phyloP scores from a whole-genome alignment of 371 early-diverging fungal species.

The Mucor irregularis region DNA sequence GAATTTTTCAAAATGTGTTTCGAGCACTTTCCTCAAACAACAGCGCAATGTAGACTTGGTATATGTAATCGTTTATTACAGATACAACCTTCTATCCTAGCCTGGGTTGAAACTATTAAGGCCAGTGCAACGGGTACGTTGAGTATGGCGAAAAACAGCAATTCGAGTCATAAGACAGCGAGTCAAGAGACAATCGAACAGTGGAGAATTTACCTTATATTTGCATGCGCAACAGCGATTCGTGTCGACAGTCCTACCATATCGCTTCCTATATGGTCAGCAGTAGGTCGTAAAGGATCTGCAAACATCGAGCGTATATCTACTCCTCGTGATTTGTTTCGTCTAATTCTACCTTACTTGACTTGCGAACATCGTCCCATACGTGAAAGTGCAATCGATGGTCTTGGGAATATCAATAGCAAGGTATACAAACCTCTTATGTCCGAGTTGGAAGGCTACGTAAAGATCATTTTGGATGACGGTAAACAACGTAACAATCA shows the following conservation, averaged over 20 bases:
- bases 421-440: conserved; percentile 69
- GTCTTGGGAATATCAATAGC: conserved; percentile 71
- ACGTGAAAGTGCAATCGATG: conserved; percentile 70
- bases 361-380: conserved; percentile 73
- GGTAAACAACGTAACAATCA: conserved; percentile 56
- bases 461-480: conserved; percentile 71
- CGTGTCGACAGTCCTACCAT: conserved; percentile 30
- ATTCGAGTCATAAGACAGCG: conserved; percentile 40
- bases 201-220: conserved; percentile 75
- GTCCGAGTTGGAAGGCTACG: conserved; percentile 66
- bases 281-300: conserved; percentile 58
- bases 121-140: conserved; percentile 40
- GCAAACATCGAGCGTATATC: conserved; percentile 53
- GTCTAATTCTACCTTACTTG: conserved; percentile 64
- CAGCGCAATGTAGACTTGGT: conserved; percentile 62
- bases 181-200: conserved; percentile 72
- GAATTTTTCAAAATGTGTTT: conserved; percentile 66
- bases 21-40: conserved; percentile 59
- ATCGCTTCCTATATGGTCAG: conserved; percentile 36
- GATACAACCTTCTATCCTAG: conserved; percentile 61
- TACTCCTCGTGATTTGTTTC: conserved; percentile 62
- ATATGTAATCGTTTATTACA: conserved; percentile 63
- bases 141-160: conserved; percentile 44
- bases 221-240: conserved; percentile 67
- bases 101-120: conserved; percentile 54